A percentile compares a stretch with the other conserved stretches of the same genome.
Conservation (phyloP, 2,329 filamentous ascomycete genomes). For the Arthrinium phaeospermum region DNA sequence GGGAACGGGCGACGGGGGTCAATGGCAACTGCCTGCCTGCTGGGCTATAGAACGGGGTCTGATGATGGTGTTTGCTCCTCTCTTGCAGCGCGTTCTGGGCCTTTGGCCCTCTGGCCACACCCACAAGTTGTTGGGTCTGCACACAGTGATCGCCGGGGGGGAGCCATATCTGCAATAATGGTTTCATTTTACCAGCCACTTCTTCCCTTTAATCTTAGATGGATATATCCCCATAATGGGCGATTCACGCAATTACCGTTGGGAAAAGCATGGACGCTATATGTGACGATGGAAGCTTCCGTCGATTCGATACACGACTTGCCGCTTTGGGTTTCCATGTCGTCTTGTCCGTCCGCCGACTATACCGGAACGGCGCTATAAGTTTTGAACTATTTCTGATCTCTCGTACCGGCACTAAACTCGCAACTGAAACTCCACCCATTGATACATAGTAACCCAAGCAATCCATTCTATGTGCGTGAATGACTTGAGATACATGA, state of each 20-base stretch:
- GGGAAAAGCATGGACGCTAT: background rate
- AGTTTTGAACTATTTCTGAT: background rate
- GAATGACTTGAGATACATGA: background rate
- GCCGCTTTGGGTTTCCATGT: constrained; percentile 3
- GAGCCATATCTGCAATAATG: background rate
- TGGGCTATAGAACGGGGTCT: background rate
- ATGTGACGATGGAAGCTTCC: background rate
- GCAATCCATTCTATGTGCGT: background rate
- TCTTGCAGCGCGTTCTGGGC: background rate
- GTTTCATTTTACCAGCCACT: constrained; percentile 12
- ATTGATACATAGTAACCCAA: background rate
- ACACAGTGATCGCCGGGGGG: background rate
- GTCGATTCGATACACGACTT: constrained; percentile 3
- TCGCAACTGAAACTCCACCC: background rate
- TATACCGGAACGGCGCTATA: background rate
- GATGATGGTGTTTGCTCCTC: background rate
- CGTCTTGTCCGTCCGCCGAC: constrained; percentile 1
- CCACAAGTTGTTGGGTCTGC: background rate
- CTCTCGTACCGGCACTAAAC: background rate
- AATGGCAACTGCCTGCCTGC: no score
- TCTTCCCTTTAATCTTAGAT: constrained; percentile 9
- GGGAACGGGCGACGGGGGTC: background rate
- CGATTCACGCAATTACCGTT: background rate
- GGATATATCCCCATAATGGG: background rate
- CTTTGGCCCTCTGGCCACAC: background rate